Conservation (phyloP, 352 stramenopile species). For the Lagenidium sp. region DNA sequence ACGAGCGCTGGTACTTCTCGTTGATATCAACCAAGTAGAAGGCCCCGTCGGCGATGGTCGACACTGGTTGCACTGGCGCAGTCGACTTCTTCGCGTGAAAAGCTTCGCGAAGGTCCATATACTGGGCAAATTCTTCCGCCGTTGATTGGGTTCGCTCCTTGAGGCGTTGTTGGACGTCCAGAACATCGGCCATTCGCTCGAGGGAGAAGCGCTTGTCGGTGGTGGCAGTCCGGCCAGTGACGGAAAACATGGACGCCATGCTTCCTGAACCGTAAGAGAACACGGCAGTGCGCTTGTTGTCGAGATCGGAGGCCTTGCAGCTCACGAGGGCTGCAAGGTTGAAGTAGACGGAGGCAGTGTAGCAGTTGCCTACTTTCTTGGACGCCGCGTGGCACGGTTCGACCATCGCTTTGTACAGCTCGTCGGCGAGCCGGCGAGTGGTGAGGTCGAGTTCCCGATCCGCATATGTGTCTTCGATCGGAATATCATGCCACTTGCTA, state of each 20-base stretch:
- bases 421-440: slow-evolving; percentile 69
- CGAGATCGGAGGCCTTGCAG: slow-evolving; percentile 31
- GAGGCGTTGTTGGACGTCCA: slow-evolving; percentile 84
- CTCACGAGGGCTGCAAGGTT: slow-evolving; percentile 92
- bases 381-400: slow-evolving; percentile 80
- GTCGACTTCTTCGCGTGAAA: slow-evolving; percentile 67
- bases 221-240: slow-evolving; percentile 26
- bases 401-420: slow-evolving; percentile 75
- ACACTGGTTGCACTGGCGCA: slow-evolving; percentile 60
- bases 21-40: slow-evolving; percentile 93
- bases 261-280: slow-evolving; percentile 97
- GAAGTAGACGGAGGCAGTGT: slow-evolving; percentile 96
- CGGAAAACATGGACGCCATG: slow-evolving; percentile 93
- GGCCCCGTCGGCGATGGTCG: slow-evolving; percentile 60
- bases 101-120: slow-evolving; percentile 86
- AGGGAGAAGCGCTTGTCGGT: slow-evolving; percentile 72
- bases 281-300: slow-evolving; percentile 78
- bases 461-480: slow-evolving; percentile 88
- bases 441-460: slow-evolving; percentile 88
- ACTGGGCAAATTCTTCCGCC: slow-evolving; percentile 86
- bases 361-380: slow-evolving; percentile 94
- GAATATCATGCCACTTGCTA: slow-evolving; percentile 58
- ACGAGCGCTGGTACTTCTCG: slow-evolving; percentile 80
- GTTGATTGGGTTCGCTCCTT: slow-evolving; percentile 68
- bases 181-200: slow-evolving; percentile 68